Evolutionary conservation across 2,329 filamentous ascomycete species (phyloP).

Genomic region (Neonectria faginata): DNA sequence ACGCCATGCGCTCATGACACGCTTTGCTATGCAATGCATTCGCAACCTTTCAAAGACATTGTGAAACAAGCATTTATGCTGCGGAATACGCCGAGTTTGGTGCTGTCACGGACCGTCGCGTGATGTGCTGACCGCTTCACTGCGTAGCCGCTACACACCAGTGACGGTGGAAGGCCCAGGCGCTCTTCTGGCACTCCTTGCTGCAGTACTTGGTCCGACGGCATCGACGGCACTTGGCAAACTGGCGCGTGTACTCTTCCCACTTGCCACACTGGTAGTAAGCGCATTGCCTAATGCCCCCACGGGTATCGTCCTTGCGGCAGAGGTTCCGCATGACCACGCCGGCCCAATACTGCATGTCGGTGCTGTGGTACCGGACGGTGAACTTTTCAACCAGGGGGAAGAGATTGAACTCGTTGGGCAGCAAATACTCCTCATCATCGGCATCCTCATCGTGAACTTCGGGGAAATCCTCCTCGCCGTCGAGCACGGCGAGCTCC

Average conservation of each 20-base stretch:
- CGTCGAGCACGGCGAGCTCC: slow-evolving; percentile 84
- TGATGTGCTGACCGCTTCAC: slow-evolving; percentile 46
- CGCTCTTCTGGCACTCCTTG: slow-evolving; percentile 99
- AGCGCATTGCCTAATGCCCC: slow-evolving; percentile 95
- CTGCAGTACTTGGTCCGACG: slow-evolving; percentile 98
- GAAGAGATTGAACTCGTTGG: slow-evolving; percentile 98
- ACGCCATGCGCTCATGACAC: slow-evolving; percentile 56
- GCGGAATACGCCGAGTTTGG: slow-evolving; percentile 41
- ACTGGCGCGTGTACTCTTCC: slow-evolving; percentile 96
- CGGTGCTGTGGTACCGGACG: slow-evolving; percentile 90
- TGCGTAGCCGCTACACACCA: slow-evolving; percentile 87
- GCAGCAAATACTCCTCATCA: slow-evolving; percentile 88
- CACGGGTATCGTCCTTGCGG: slow-evolving; percentile 94
- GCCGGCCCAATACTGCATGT: slow-evolving; percentile 99
- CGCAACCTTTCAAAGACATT: slow-evolving; percentile 47
- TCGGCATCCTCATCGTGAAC: slow-evolving; percentile 67
- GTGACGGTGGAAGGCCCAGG: slow-evolving; percentile 97
- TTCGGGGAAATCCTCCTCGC: slow-evolving; percentile 64
- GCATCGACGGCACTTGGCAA: slow-evolving; percentile 97
- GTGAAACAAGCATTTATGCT: slow-evolving; percentile 47
- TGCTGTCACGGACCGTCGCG: slow-evolving; percentile 40
- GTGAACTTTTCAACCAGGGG: slow-evolving; percentile 98
- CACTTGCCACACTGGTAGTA: slow-evolving; percentile 99
- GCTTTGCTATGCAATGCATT: slow-evolving; percentile 58
- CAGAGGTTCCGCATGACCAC: slow-evolving; percentile 99